Base-by-base conservation (phyloP, 2,329 filamentous ascomycete genomes). In the Aspergillus sp. region DNA sequence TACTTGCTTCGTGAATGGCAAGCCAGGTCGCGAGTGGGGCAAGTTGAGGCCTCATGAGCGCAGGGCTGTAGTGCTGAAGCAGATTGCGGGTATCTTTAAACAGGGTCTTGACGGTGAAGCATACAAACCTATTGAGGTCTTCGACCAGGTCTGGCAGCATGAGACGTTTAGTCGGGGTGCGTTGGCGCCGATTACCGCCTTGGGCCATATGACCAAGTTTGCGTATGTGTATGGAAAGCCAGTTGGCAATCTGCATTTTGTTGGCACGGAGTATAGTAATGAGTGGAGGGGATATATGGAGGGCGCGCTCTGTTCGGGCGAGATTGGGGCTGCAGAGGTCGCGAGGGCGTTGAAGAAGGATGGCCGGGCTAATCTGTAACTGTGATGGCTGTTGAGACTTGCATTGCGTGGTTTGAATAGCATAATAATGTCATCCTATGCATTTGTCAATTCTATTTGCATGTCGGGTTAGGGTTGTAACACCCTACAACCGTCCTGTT, bases 211-310 rank as follows among this genome's bases (percentile, higher is more conserved):
- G 2, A 19, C 17, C 1, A 21, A 45, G 40, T 53, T 45, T 53
- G 41, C 6, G 40, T 47, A 40, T 0, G 70, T 79, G 4, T 62
- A 80, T 12, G 54, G 41, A 2, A 70, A 67, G 5, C 62, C 65
- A 0, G 64, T 70, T 47, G 71, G 76, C 5, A 73, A 79, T 37
- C 31, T 84, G 3, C 78, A 84, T 62, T 86, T 84, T 63, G 81
- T 77, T 1, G 83, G 84, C 0, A 84, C 82, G 0, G 83, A 86
- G 70, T 81, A 78, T 1, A 76, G 78, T 0, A 72, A 65, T 3
- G 77, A 81, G 56, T 85, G 83, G 82, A 81, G 80, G 56, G 82
- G 83, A 0, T 85, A 84, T 63, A 84, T 86, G 81, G 83, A 86
- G 59, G 83, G 84, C 2, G 83, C 83, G 0, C 69, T 85, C 12